Conservation (phyloP, 2,329 filamentous ascomycete genomes). For the Sarocladium kiliense region DNA sequence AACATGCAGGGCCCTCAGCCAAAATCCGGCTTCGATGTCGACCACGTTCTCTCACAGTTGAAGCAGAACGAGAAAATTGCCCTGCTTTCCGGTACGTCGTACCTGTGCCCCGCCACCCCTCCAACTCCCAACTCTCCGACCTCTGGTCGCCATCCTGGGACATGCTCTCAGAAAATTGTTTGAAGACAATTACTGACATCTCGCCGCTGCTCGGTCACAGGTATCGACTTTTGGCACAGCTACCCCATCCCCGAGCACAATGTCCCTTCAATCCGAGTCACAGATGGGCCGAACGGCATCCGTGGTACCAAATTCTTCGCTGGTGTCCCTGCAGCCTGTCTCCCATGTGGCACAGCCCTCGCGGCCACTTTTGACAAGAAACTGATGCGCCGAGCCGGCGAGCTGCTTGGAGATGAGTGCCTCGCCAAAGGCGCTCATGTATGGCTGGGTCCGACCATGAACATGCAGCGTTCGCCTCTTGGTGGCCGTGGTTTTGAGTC, state of each 20-base stretch:
- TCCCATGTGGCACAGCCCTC: constrained; percentile 31
- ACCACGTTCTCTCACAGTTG: constrained; percentile 7
- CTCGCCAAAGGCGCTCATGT: constrained; percentile 62
- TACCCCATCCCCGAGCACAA: constrained; percentile 53
- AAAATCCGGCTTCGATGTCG: constrained; percentile 7
- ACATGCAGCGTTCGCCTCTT: constrained; percentile 41
- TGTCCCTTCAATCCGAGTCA: constrained; percentile 59
- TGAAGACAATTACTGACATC: background rate
- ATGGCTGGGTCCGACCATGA: constrained; percentile 60
- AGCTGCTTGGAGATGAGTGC: constrained; percentile 50
- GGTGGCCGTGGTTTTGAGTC: constrained; percentile 44
- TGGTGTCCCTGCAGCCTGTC: constrained; percentile 24
- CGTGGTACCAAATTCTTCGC: constrained; percentile 24
- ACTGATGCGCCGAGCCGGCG: constrained; percentile 50
- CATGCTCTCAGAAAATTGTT: background rate
- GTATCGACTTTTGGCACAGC: constrained; percentile 67
- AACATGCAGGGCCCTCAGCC: constrained; percentile 7
- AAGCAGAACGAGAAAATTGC: constrained; percentile 9
- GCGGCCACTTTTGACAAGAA: constrained; percentile 59
- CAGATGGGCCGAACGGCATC: constrained; percentile 30
- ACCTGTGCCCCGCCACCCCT: constrained; percentile 5
- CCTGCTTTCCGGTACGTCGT: constrained; percentile 4
- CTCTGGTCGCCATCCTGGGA: background rate
- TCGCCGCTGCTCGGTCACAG: constrained; percentile 24
- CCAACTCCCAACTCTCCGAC: background rate